phyloP scores from a whole-genome alignment of 768 basidiomycete species.

The Amyloporia xantha region DNA sequence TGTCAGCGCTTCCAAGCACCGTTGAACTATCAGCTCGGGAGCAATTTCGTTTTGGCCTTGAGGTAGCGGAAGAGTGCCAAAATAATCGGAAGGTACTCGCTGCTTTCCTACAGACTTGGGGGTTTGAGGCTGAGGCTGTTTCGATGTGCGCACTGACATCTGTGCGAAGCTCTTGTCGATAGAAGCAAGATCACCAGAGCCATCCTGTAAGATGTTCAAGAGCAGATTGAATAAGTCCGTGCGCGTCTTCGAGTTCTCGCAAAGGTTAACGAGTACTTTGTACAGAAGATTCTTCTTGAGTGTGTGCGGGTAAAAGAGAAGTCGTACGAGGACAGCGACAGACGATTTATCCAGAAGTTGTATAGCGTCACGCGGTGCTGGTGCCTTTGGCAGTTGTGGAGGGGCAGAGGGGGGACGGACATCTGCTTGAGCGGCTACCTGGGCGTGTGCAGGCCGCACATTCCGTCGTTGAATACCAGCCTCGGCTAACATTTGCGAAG shows the following conservation, averaged over 20 bases:
- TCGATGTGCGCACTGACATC: conserved; percentile 68
- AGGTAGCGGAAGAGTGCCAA: conserved; percentile 41
- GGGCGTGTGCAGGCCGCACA: conserved; percentile 9
- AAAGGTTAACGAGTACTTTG: conserved; percentile 88
- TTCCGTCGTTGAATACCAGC: conserved; percentile 66
- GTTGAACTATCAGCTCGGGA: conserved; percentile 89
- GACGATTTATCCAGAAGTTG: conserved; percentile 88
- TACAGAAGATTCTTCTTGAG: conserved; percentile 79
- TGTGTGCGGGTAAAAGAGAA: conserved; percentile 95
- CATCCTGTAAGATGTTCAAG: conserved; percentile 91
- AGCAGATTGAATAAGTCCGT: conserved; percentile 91
- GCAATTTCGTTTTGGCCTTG: conserved; percentile 69
- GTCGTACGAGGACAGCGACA: conserved; percentile 81
- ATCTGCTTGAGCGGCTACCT: neutral
- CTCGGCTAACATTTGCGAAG: conserved; percentile 83
- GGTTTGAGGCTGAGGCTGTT: conserved; percentile 34
- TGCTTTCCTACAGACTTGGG: conserved; percentile 62
- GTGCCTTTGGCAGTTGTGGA: conserved; percentile 40
- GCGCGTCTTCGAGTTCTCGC: conserved; percentile 89
- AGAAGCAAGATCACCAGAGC: conserved; percentile 83
- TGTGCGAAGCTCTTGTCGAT: conserved; percentile 94
- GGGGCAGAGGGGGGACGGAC: conserved; percentile 13
- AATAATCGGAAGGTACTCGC: conserved; percentile 48
- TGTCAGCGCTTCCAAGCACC: conserved; percentile 86
- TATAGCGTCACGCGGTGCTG: conserved; percentile 76